A percentile compares a stretch with the other conserved stretches of the same genome.
Evolutionary conservation across 306 rosid species (phyloP).

Genomic region (Arachis stenosperma): DNA sequence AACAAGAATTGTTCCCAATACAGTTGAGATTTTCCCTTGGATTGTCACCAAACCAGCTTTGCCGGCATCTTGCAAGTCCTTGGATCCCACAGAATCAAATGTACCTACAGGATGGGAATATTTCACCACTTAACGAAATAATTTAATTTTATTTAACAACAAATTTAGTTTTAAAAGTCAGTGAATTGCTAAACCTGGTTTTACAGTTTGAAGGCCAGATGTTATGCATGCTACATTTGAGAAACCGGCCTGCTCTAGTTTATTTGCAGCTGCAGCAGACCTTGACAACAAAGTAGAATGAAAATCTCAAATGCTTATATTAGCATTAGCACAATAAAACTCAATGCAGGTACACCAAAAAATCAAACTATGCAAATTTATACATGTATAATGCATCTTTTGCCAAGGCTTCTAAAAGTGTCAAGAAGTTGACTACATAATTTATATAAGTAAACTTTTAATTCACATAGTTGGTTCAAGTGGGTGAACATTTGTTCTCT

Average conservation of each 20-base stretch:
- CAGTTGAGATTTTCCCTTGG: constrained; percentile 91
- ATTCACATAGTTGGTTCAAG: background rate
- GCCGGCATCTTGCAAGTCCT: constrained; percentile 86
- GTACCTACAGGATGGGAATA: constrained; percentile 56
- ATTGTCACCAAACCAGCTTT: constrained; percentile 86
- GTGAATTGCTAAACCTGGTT: constrained; percentile 63
- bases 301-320: constrained; percentile 34
- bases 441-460: constrained; percentile 1
- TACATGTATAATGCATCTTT: constrained; percentile 15
- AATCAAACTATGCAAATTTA: constrained; percentile 18
- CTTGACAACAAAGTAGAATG: constrained; percentile 56
- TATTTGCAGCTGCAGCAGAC: constrained; percentile 80
- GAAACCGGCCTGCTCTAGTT: constrained; percentile 81
- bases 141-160: background rate
- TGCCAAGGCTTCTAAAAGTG: constrained; percentile 10
- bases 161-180: background rate
- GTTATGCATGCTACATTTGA: constrained; percentile 74
- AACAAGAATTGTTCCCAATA: constrained; percentile 85
- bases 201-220: constrained; percentile 83
- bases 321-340: background rate
- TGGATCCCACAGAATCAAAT: constrained; percentile 79
- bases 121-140: background rate
- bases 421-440: background rate
- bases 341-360: background rate
- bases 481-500: background rate